Evolutionary conservation across 306 rosid genomes (phyloP).

Genomic region (Phaseolus lunatus): DNA sequence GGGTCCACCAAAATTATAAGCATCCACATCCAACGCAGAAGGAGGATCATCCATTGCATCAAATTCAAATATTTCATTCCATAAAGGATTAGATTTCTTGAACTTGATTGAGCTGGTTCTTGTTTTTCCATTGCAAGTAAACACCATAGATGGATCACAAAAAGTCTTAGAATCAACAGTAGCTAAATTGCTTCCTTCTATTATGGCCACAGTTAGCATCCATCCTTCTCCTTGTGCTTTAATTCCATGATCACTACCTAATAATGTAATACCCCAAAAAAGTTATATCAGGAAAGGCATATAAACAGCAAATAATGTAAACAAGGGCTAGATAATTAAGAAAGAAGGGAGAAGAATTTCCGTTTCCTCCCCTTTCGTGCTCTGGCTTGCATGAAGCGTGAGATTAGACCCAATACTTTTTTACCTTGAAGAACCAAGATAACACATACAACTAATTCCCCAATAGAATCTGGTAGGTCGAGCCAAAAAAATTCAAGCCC

Average conservation of each 20-base stretch:
- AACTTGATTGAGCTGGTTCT: conserved; percentile 96
- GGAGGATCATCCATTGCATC: conserved; percentile 99
- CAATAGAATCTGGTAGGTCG: conserved; percentile 94
- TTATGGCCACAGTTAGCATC: conserved; percentile 92
- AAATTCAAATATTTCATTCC: conserved; percentile 99
- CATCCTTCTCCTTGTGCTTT: conserved; percentile 99
- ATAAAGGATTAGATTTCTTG: conserved; percentile 76
- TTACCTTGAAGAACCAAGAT: conserved; percentile 85
- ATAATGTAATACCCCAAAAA: conserved; percentile 31
- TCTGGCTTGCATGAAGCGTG: conserved; percentile 89
- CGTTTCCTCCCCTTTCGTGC: conserved; percentile 65
- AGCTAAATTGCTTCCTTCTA: conserved; percentile 86
- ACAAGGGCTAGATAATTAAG: conserved; percentile 2
- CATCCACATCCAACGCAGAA: conserved; percentile 81
- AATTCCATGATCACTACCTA: conserved; percentile 94
- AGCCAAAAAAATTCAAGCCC: conserved; percentile 90
- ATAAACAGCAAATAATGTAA: conserved; percentile 22
- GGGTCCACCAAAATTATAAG: conserved; percentile 93
- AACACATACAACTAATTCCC: conserved; percentile 71
- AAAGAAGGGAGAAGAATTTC: conserved; percentile 9
- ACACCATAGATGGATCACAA: conserved; percentile 87
- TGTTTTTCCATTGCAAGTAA: conserved; percentile 90
- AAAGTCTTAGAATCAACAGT: conserved; percentile 68
- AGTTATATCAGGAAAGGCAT: conserved; percentile 38
- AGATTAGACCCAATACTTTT: conserved; percentile 66